Evolutionary conservation across 805 yeast genomes (phyloP).

Genomic region (Dipodascus albidus): DNA sequence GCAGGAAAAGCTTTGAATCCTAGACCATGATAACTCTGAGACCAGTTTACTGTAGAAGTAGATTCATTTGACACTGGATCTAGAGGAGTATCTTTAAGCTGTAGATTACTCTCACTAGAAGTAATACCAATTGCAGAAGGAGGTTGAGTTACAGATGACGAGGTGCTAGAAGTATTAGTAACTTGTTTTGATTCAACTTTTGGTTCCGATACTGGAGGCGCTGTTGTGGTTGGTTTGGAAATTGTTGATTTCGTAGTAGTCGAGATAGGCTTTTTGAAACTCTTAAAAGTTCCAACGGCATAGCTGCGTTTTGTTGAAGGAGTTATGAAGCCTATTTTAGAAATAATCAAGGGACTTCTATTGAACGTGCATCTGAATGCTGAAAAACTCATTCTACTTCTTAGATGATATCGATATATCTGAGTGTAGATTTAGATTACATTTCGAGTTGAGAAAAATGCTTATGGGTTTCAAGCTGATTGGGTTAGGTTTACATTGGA

Average conservation of each 20-base stretch:
- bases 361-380: too few species aligned
- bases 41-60: slow-evolving; percentile 54
- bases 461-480: too few species aligned
- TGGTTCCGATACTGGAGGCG: background rate
- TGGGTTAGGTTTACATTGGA: too few species aligned
- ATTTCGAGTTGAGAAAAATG: too few species aligned
- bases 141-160: background rate
- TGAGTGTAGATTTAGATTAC: too few species aligned
- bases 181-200: background rate
- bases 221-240: background rate
- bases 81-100: background rate
- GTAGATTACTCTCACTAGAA: background rate
- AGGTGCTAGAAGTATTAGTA: too few species aligned
- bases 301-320: background rate
- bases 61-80: background rate
- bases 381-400: too few species aligned
- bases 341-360: too few species aligned
- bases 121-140: background rate
- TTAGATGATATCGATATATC: too few species aligned
- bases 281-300: background rate
- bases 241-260: background rate
- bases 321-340: background rate
- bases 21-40: slow-evolving; percentile 75
- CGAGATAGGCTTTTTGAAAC: background rate
- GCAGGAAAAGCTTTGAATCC: slow-evolving; percentile 67